Evolutionary conservation across 2,329 filamentous ascomycete genomes (phyloP), one percentile per base, ranked within the genome.

Genomic region (Camillea tinctor): DNA sequence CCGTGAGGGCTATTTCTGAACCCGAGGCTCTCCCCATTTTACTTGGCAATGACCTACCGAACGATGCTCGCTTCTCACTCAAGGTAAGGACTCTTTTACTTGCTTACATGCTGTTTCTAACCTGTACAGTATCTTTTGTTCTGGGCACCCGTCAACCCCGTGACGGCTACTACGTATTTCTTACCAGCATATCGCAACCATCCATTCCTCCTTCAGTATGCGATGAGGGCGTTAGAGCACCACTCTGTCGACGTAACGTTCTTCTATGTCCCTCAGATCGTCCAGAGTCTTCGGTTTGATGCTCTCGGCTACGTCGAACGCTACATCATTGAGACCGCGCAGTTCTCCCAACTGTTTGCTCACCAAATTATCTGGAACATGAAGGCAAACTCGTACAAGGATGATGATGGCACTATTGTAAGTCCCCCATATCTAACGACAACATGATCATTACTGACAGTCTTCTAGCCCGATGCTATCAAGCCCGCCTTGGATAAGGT

Each of bases 361-460:
- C 96, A 99, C 74, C 95, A 99, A 71, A 98, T 99, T 67, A 99
- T 99, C 72, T 99, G 96, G 95, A 99, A 99, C 74, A 99, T 99
- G 90, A 99, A 98, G 75, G 95, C 95, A 30, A 99, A 99, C 74
- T 91, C 93, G 1, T 99, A 91, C 82, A 99, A 97, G 75, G 96
- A 99, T 66, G 94, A 99, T 69, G 92, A 97, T 67, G 93, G 90
- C 15, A 87, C 90, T 69, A 85, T 96, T 64, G 88, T 91, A 80
- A 81, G 87, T 76, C 17, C 26, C 15, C 15, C n/a, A n/a, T 1
- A 19, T 2, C 21, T 11, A 26, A 40, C 51, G 11, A 44, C 23
- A 49, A 50, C 62, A 36, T 59, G 11, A 17, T 9, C 3, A n/a
- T 50, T 59, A 59, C 69, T 71, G 52, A 73, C 58, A 58, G 30